Evolutionary conservation across 306 rosid genomes (phyloP).

Genomic region (Acacia crassicarpa): DNA sequence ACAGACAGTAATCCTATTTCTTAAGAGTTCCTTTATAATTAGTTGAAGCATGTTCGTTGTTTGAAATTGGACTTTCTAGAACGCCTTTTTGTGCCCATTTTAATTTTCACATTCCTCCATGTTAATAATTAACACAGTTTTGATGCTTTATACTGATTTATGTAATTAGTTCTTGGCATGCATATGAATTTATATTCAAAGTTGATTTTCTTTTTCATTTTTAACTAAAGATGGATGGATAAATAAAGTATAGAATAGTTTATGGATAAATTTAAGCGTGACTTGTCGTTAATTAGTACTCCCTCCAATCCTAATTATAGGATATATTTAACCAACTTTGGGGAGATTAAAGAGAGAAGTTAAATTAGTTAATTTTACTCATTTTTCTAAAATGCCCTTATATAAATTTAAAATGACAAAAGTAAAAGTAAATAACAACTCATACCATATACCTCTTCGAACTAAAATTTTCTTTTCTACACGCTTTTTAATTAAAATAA

Average conservation of each 20-base stretch:
- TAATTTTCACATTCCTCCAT: background rate
- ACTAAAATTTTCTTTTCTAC: too few species aligned
- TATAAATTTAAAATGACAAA: too few species aligned
- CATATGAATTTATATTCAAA: background rate
- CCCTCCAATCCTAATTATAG: too few species aligned
- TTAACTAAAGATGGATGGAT: background rate
- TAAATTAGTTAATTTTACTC: too few species aligned
- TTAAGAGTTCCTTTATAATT: background rate
- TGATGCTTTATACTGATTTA: background rate
- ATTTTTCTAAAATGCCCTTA: too few species aligned
- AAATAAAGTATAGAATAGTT: background rate
- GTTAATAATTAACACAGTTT: background rate
- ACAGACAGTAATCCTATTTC: background rate
- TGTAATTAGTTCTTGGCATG: background rate
- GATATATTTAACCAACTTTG: too few species aligned
- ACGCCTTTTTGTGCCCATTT: background rate
- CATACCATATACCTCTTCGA: too few species aligned
- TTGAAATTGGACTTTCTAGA: background rate
- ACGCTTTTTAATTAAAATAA: too few species aligned
- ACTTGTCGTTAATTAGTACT: background rate
- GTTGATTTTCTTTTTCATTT: background rate
- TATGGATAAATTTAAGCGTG: background rate
- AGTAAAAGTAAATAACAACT: too few species aligned
- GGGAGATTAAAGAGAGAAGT: too few species aligned
- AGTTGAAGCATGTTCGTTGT: too few species aligned